Base-by-base conservation (phyloP, 208 protist species). In the Leishmania arabica region DNA sequence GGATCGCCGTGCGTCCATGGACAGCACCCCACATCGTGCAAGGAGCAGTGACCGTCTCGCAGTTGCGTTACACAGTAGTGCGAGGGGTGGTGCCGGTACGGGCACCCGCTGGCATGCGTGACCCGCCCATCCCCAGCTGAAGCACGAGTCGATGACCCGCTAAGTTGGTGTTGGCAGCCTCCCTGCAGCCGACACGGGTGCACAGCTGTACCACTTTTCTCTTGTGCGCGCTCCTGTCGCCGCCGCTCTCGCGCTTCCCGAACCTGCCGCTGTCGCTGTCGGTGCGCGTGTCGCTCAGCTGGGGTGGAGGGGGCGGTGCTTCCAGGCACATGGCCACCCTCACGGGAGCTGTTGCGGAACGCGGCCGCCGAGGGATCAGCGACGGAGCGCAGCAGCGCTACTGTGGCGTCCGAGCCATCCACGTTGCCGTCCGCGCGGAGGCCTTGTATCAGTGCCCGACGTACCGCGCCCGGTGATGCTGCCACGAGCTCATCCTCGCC, bases 161-260 rank as follows among this genome's bases (percentile, higher is more conserved):
- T 15, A 56, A 53, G 69, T 27, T 65, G 47, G n/a, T 60, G 65
- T 21, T 53, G 51, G 74, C 90, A 90, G 17, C 87, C 86, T 19
- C 87, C 91, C 68, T 94, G 91, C 19, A 91, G 51, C 8, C 68
- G 64, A 54, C 91, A 94, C 5, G 91, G 91, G 71, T 94, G 91
- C 47, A 77, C 11, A 3, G 84, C 34, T 42, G 45, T 3, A 4
- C 82, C 88, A 53, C 74, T 79, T 76, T 66, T 37, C 53, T 81
- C 54, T 49, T 72, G 65, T 11, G 71, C 42, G 1, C 85, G 82
- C 47, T 79, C 78, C 1, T 82, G 24, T 11, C 79, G 76, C n/a
- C 86, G 83, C 40, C 70, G 76, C 13, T 81, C 86, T 15, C 86
- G 88, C 21, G 60, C 49, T 58, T 77, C 78, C 66, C 86, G 90